Base-by-base conservation (phyloP, 2,329 filamentous ascomycete species). In the Orbilia oligospora region DNA sequence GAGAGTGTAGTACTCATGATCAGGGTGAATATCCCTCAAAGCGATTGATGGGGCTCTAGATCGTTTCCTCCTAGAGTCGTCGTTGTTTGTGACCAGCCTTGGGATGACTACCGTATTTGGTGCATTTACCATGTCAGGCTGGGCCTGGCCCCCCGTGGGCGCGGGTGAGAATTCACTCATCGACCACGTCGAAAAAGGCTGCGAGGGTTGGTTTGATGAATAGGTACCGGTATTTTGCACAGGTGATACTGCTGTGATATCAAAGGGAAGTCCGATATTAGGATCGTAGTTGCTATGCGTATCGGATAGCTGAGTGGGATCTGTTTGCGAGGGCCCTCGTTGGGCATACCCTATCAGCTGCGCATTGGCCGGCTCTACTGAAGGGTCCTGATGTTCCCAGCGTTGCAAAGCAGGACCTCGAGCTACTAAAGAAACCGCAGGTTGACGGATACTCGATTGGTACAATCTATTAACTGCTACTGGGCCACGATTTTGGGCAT, bases 1-100 rank as follows among this genome's bases (percentile, higher is more conserved):
- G 16, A 16, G 5, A 16, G 46, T n/a, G 20, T 71, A 67, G n/a
- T 48, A 64, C 10, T 33, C 8, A 20, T 71, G 49, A 5, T 51
- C 38, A 4, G 16, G 1, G 0, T 10, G n/a, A 12, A 70, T 18
- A 5, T 44, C 24, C 1, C 27, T 14, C n/a, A 46, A 18, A 12
- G 8, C 51, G 24, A 36, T 36, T 5, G 66, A 16, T 8, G 24
- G 27, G 20, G 33, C 12, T 12, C 51, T 55, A 0, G 6, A 2
- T 22, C 48, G 53, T 41, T 67, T 61, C 20, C 10, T 41, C 9
- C 20, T 44, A 12, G 36, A 1, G 10, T 44, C 56, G 27, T 44
- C 56, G 9, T 16, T 36, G 56, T 10, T 30, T 6, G 18, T n/a
- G 5, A 33, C 4, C 9, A 36, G 1, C 36, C 18, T 22, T 1